Conservation (phyloP, 345 rosid genomes). For the Zanthoxylum bungeanum region DNA sequence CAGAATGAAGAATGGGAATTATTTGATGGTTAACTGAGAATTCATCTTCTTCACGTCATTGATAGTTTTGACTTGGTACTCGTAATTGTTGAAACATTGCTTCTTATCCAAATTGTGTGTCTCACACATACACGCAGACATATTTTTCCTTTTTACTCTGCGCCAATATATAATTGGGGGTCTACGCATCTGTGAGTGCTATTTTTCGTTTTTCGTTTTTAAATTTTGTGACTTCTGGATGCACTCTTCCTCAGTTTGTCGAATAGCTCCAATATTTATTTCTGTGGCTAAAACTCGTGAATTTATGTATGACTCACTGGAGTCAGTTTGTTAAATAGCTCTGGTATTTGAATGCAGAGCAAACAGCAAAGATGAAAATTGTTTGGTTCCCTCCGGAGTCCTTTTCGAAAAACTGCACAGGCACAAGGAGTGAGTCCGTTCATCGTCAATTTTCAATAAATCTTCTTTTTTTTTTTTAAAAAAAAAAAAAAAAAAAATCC, state of each 20-base stretch:
- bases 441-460: too few species aligned
- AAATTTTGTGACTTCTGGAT: background rate
- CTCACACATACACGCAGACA: too few species aligned
- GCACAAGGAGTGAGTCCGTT: background rate
- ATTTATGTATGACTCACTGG: background rate
- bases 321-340: background rate
- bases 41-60: background rate
- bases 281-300: too few species aligned
- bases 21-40: background rate
- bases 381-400: background rate
- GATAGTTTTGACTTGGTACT: background rate
- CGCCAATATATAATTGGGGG: background rate
- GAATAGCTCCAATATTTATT: too few species aligned
- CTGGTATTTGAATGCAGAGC: constrained; percentile 2
- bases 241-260: too few species aligned
- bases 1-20: background rate
- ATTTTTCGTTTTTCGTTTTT: background rate
- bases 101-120: background rate
- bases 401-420: background rate
- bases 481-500: too few species aligned
- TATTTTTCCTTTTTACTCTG: background rate
- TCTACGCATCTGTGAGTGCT: background rate
- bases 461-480: too few species aligned
- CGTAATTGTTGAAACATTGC: background rate
- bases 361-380: background rate